phyloP scores from a whole-genome alignment of 306 rosid genomes.

The Begonia masoniana region DNA sequence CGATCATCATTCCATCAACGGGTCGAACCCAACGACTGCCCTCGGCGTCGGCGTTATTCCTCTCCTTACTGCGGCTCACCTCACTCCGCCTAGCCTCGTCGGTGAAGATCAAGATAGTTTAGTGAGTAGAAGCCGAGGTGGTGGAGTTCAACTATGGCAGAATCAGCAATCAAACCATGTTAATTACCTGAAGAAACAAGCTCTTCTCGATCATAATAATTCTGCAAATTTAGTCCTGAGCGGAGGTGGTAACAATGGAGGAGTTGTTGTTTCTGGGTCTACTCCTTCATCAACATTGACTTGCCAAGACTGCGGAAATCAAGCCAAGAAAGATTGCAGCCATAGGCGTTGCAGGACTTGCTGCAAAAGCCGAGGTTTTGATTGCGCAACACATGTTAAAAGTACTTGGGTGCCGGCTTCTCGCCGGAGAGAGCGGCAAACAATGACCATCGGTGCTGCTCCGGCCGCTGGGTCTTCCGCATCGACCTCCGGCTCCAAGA shows the following conservation, averaged over 20 bases:
- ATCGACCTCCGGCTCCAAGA: constrained; percentile 62
- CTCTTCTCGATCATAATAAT: constrained; percentile 16
- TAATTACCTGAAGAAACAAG: constrained; percentile 40
- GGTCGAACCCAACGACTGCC: constrained; percentile 56
- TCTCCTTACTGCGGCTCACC: constrained; percentile 41
- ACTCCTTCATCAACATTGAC: constrained; percentile 27
- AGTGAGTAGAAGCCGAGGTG: constrained; percentile 15
- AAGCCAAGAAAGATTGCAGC: constrained; percentile 83
- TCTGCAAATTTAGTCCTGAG: neutral
- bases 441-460: constrained; percentile 7
- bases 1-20: constrained; percentile 34
- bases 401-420: constrained; percentile 97
- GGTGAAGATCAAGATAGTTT: constrained; percentile 14
- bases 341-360: constrained; percentile 85
- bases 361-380: constrained; percentile 84
- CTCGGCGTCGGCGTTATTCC: constrained; percentile 77
- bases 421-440: constrained; percentile 78
- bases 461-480: constrained; percentile 44
- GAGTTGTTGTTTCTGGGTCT: constrained; percentile 8
- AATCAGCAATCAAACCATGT: constrained; percentile 24
- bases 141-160: constrained; percentile 86
- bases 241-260: constrained; percentile 3
- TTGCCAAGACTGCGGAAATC: constrained; percentile 93
- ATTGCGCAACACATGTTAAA: constrained; percentile 81
- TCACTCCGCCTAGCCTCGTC: constrained; percentile 8